Evolutionary conservation across 2,329 filamentous ascomycete genomes (phyloP).

Genomic region (Alternaria brassicae): DNA sequence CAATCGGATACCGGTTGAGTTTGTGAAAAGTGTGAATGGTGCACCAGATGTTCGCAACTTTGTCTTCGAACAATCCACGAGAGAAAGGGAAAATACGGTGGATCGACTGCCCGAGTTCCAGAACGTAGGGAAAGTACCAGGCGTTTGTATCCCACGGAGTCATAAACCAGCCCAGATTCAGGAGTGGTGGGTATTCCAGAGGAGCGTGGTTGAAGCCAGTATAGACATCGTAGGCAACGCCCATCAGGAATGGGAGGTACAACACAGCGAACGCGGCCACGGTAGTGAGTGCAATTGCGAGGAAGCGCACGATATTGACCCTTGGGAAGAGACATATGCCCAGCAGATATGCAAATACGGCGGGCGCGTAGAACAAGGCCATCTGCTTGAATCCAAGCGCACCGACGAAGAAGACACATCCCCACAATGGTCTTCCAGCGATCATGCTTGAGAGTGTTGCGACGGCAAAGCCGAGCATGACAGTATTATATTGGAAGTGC

Average conservation of each 20-base stretch:
- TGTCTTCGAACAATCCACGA: slow-evolving; percentile 96
- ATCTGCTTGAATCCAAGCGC: slow-evolving; percentile 99
- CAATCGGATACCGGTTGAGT: slow-evolving; percentile 74
- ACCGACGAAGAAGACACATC: slow-evolving; percentile 89
- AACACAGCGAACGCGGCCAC: slow-evolving; percentile 75
- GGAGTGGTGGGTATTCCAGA: slow-evolving; percentile 7
- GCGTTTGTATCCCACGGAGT: slow-evolving; percentile 66
- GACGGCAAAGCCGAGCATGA: slow-evolving; percentile 92
- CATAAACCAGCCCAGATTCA: slow-evolving; percentile 24
- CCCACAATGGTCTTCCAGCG: slow-evolving; percentile 84
- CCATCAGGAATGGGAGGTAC: slow-evolving; percentile 75
- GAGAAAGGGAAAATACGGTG: slow-evolving; percentile 96
- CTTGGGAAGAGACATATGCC: slow-evolving; percentile 83
- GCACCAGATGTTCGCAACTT: slow-evolving; percentile 99
- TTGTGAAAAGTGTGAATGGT: slow-evolving; percentile 89
- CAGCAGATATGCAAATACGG: slow-evolving; percentile 88
- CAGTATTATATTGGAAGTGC: slow-evolving; percentile 97
- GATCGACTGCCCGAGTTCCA: slow-evolving; percentile 82
- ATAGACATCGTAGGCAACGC: slow-evolving; percentile 72
- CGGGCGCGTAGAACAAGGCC: slow-evolving; percentile 95
- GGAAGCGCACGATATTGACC: slow-evolving; percentile 70
- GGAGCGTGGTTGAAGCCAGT: slow-evolving; percentile 63
- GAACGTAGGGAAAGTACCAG: slow-evolving; percentile 74
- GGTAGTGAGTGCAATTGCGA: slow-evolving; percentile 79
- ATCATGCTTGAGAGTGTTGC: slow-evolving; percentile 89